Conservation (phyloP, 2,329 filamentous ascomycete species). For the Cordyceps militaris region DNA sequence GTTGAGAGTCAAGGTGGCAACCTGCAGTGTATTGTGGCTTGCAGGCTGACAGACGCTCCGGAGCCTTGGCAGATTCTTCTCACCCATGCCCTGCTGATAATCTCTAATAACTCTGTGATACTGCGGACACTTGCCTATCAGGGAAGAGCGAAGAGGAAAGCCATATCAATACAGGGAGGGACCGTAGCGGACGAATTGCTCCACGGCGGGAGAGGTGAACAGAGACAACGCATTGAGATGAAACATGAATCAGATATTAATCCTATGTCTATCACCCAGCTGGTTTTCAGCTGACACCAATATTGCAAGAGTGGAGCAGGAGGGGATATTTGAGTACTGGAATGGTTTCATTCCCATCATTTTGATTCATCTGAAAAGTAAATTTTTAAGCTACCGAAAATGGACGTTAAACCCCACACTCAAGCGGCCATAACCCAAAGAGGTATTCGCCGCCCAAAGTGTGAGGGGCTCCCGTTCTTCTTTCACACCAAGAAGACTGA, state of each 20-base stretch:
- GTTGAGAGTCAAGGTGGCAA: not conserved
- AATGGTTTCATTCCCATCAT: slow-evolving; percentile 6
- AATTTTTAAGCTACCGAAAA: slow-evolving; percentile 13
- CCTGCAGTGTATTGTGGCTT: slow-evolving; percentile 5
- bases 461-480: slow-evolving; percentile 9
- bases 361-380: slow-evolving; percentile 9
- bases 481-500: slow-evolving; percentile 14
- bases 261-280: not conserved
- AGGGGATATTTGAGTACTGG: not conserved
- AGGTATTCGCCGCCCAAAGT: not conserved
- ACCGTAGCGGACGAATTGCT: too few relatives aligned
- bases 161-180: too few relatives aligned
- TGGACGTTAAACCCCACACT: slow-evolving; percentile 8
- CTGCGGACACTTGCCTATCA: not conserved
- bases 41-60: not conserved
- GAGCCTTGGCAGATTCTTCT: too few relatives aligned
- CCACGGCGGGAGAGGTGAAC: too few relatives aligned
- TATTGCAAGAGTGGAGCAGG: not conserved
- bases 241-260: not conserved
- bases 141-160: too few relatives aligned
- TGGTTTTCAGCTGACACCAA: not conserved
- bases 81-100: too few relatives aligned
- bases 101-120: too few relatives aligned
- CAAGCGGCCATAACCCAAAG: not conserved
- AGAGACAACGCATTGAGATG: not conserved